These are phyloP conservation scores for Dactylellina leptospora DNA, from an alignment of 2,329 filamentous ascomycete genomes.

Conservation along the genomic window DNA sequence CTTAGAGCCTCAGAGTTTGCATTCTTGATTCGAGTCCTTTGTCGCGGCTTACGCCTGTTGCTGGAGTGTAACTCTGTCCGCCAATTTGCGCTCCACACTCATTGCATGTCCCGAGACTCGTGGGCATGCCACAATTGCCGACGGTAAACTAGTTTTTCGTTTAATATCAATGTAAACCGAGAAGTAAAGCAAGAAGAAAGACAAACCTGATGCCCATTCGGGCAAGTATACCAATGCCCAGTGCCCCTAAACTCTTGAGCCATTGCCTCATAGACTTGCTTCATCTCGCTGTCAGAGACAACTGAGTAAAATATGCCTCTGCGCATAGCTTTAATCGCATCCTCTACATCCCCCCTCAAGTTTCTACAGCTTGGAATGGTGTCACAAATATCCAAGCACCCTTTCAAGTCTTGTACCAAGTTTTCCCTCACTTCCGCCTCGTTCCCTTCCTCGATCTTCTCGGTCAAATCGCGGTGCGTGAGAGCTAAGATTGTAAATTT, in stretches of 20 bases:
- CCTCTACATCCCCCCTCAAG: conserved; percentile 63
- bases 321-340: conserved; percentile 63
- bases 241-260: conserved; percentile 63
- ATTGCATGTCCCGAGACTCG: conserved; percentile 17
- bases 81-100: conserved; percentile 32
- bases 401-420: conserved; percentile 6
- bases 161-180: not conserved
- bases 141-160: conserved; percentile 37
- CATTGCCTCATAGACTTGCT: conserved; percentile 66
- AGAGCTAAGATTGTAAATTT: conserved; percentile 7
- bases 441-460: conserved; percentile 4
- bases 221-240: conserved; percentile 71
- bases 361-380: conserved; percentile 52
- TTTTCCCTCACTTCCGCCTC: conserved; percentile 12
- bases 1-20: no score
- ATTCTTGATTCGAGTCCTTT: no score
- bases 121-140: conserved; percentile 19
- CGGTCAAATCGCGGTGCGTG: no score
- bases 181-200: not conserved
- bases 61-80: conserved; percentile 14
- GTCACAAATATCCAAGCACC: conserved; percentile 29
- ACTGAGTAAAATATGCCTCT: conserved; percentile 63
- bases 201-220: conserved; percentile 64
- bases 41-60: no score
- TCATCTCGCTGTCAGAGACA: conserved; percentile 65